Conservation (phyloP, 768 basidiomycete genomes). For the Boletus bicolor region DNA sequence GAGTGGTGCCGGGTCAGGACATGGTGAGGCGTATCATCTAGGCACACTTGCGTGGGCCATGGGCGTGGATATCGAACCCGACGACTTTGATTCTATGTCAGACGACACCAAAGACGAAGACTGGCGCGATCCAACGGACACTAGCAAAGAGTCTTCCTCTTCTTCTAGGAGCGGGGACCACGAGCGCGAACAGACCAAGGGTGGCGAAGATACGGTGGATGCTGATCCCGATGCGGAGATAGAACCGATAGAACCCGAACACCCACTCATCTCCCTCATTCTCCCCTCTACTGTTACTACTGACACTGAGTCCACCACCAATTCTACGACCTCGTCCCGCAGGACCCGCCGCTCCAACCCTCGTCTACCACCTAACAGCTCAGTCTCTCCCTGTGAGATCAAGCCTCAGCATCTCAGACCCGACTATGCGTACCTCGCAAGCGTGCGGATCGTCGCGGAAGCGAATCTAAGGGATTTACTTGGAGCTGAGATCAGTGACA, state of each 20-base stretch:
- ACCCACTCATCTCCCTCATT: constrained; percentile 12
- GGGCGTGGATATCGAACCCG: constrained; percentile 12
- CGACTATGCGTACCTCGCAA: constrained; percentile 52
- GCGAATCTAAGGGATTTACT: constrained; percentile 45
- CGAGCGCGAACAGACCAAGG: not conserved
- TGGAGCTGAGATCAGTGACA: not conserved
- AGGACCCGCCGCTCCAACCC: constrained; percentile 19
- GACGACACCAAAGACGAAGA: constrained; percentile 23
- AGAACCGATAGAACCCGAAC: not conserved
- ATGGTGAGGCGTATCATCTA: not conserved
- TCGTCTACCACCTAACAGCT: constrained; percentile 13
- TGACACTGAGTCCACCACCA: not conserved
- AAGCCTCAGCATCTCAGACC: constrained; percentile 35
- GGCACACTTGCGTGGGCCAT: constrained; percentile 19
- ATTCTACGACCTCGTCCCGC: constrained; percentile 4
- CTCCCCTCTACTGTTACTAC: not conserved
- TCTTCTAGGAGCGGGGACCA: not conserved
- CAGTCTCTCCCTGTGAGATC: constrained; percentile 19
- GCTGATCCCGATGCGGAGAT: constrained; percentile 2
- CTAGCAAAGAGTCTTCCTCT: not conserved
- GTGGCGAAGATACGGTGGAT: not conserved
- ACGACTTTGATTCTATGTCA: constrained; percentile 6
- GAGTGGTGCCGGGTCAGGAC: not conserved
- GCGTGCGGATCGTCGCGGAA: constrained; percentile 50
- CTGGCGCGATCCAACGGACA: constrained; percentile 15